Evolutionary conservation across 495 filamentous ascomycete genomes (phyloP), one percentile per base, ranked within the genome.

Genomic region (Neurospora tetrasperma): DNA sequence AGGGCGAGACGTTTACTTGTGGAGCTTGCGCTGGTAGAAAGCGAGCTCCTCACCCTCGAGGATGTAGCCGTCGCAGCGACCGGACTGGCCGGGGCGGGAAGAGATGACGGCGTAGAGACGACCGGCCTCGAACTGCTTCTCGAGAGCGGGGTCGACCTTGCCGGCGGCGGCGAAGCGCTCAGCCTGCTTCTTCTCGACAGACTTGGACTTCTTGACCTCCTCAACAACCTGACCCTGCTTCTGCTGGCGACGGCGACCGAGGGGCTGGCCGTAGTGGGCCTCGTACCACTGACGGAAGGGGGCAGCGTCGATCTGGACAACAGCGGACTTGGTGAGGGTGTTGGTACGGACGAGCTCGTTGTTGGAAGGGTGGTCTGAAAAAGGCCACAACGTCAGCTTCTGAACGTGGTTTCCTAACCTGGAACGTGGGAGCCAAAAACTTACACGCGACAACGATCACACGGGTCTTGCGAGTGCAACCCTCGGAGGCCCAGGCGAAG

Each of bases 331-430:
- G 88, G 96, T 99, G 83, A 99, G 89, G 87, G 96, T 98, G 90
- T 99, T 99, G 84, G 96, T 99, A 81, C 96, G 96, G 88, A 99
- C 93, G 79, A 99, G 89, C 86, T 99, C 96, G 91, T 99, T 99
- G 93, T 99, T 99, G 83, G 96, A 98, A 71, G 96, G 96, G 85
- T 99, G 96, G 91, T 91, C 79, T 80, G 35, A 23, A 11, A 14
- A 59, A 48, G 14, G 48, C 6, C 23, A 27, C 12, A 27, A 16
- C 1, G 69, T 78, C 71, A 78, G 74, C 68, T 48, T 71, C 14
- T 66, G 27, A 35, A 66, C 27, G 12, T 40, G 31, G 10, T 40
- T 9, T 23, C 39, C 39, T 11, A 43, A 69, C 16, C 40, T 27
- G 14, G 10, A 23, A 66, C 1, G 71, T 6, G 46, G 9, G n/a